Conservation (phyloP, 2,329 filamentous ascomycete genomes). For the Cladosporium sp. region DNA sequence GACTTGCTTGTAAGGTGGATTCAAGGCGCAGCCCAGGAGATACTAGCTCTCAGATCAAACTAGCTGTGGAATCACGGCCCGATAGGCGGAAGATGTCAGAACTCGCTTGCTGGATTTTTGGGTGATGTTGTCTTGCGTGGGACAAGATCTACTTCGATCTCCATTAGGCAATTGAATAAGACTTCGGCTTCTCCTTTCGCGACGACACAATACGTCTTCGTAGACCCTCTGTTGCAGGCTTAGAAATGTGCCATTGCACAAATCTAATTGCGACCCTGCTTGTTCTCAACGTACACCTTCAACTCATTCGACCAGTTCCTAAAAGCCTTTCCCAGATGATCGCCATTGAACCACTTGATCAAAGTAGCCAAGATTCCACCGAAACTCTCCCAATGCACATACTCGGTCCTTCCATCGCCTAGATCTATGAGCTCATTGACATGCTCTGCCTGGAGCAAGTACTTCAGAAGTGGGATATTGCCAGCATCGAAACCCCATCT, state of each 20-base stretch:
- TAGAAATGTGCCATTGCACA: background rate
- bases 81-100: background rate
- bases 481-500: slow-evolving; percentile 31
- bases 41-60: background rate
- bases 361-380: slow-evolving; percentile 38
- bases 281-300: slow-evolving; percentile 38
- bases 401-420: slow-evolving; percentile 31
- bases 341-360: slow-evolving; percentile 40
- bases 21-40: background rate
- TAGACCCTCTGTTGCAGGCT: no score
- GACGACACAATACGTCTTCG: background rate
- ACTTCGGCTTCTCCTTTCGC: no score
- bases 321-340: slow-evolving; percentile 35
- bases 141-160: no score
- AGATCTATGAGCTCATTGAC: slow-evolving; percentile 45
- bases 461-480: slow-evolving; percentile 24
- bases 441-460: slow-evolving; percentile 40
- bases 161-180: no score
- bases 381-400: slow-evolving; percentile 45
- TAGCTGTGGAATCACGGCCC: background rate
- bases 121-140: background rate
- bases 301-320: slow-evolving; percentile 39
- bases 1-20: background rate
- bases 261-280: slow-evolving; percentile 12
- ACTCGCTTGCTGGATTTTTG: background rate